These are phyloP conservation scores for Antitrichia curtipendula DNA, from an alignment of 225 moss, liverwort and hornwort genomes.

Conservation along the genomic window DNA sequence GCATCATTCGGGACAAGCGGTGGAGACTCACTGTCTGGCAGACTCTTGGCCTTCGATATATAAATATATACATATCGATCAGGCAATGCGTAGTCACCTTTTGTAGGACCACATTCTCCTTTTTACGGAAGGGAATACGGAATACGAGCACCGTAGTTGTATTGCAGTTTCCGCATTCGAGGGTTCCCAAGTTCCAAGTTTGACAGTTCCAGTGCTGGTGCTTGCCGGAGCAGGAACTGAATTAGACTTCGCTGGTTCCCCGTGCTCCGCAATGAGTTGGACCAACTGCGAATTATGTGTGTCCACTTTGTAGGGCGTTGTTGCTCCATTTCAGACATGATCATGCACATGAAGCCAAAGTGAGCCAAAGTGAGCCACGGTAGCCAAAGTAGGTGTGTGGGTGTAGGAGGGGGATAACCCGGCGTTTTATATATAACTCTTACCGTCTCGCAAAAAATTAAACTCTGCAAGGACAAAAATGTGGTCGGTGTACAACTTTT, in stretches of 20 bases:
- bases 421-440: no score
- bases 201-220: not conserved
- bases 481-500: not conserved
- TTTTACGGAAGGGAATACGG: not conserved
- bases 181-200: not conserved
- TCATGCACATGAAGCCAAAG: not conserved
- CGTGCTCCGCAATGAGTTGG: not conserved
- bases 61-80: no score
- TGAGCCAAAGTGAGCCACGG: no score
- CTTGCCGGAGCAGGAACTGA: not conserved
- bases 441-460: not conserved
- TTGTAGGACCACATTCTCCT: not conserved
- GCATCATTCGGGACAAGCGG: not conserved
- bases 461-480: not conserved
- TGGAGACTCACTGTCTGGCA: not conserved
- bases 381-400: not conserved
- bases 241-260: not conserved
- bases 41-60: not conserved
- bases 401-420: not conserved
- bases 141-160: not conserved
- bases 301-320: not conserved
- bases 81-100: no score
- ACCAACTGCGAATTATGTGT: not conserved
- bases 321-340: not conserved
- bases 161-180: not conserved